These are phyloP conservation scores for Suhomyces faveliae DNA, from an alignment of 805 yeast species.

Conservation along the genomic window DNA sequence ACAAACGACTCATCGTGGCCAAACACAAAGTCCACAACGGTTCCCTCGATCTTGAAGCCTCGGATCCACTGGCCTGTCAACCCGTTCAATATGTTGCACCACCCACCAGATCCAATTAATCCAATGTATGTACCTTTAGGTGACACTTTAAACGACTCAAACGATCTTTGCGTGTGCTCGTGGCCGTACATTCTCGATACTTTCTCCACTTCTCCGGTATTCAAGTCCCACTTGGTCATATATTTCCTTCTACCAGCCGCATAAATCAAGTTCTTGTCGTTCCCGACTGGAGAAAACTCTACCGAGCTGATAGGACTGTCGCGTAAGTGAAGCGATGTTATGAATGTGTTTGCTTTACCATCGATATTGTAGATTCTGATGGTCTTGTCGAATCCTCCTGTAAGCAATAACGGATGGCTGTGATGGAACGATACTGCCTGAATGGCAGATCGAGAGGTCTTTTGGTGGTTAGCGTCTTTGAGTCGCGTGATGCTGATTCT, in stretches of 20 bases:
- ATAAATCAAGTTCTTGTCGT: slow-evolving; percentile 50
- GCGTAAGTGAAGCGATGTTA: slow-evolving; percentile 76
- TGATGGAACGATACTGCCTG: slow-evolving; percentile 87
- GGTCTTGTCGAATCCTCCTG: slow-evolving; percentile 92
- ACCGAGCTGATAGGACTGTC: slow-evolving; percentile 82
- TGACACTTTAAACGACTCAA: slow-evolving; percentile 81
- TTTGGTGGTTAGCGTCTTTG: slow-evolving; percentile 78
- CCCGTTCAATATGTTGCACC: slow-evolving; percentile 81
- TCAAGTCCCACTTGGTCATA: slow-evolving; percentile 88
- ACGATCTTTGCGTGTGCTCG: slow-evolving; percentile 76
- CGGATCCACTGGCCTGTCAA: slow-evolving; percentile 80
- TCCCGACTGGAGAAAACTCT: slow-evolving; percentile 46
- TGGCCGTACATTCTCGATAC: slow-evolving; percentile 90
- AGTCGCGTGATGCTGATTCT: slow-evolving; percentile 75
- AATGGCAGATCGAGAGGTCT: slow-evolving; percentile 73
- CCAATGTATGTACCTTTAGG: slow-evolving; percentile 73
- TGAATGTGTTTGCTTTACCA: slow-evolving; percentile 77
- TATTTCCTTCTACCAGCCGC: slow-evolving; percentile 91
- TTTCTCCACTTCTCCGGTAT: slow-evolving; percentile 71
- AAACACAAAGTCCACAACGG: slow-evolving; percentile 78
- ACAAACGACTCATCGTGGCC: slow-evolving; percentile 42
- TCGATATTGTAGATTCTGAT: slow-evolving; percentile 86
- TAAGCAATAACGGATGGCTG: slow-evolving; percentile 72
- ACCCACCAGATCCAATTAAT: slow-evolving; percentile 81
- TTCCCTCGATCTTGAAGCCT: slow-evolving; percentile 89